These are phyloP conservation scores for Epichloe amarillans DNA, from an alignment of 2,329 filamentous ascomycete species.

Conservation along the genomic window DNA sequence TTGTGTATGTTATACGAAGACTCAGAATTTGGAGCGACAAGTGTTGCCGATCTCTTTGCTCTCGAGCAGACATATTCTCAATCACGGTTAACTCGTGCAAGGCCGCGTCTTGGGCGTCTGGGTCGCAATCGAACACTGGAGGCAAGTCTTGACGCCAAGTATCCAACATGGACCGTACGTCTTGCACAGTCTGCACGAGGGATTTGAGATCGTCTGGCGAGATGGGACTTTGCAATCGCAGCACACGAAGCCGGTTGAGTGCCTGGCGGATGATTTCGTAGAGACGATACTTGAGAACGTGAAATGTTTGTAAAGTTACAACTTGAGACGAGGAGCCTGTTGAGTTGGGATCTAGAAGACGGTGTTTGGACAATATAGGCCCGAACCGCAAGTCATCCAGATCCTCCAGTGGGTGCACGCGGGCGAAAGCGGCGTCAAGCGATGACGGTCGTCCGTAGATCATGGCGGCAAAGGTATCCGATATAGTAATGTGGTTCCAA, in stretches of 20 bases:
- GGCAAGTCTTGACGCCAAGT: slow-evolving; percentile 6
- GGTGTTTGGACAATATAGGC: background rate
- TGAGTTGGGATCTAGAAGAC: background rate
- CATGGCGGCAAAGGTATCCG: slow-evolving; percentile 17
- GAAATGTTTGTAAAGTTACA: slow-evolving; percentile 12
- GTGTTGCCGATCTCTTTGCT: background rate
- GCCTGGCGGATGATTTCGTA: slow-evolving; percentile 16
- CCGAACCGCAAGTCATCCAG: slow-evolving; percentile 12
- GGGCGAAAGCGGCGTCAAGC: slow-evolving; percentile 14
- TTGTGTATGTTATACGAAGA: background rate
- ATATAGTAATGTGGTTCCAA: slow-evolving; percentile 17
- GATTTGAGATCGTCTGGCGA: slow-evolving; percentile 8
- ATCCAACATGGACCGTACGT: slow-evolving; percentile 6
- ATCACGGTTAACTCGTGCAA: background rate
- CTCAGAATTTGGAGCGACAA: slow-evolving; percentile 1
- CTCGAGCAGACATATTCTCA: background rate
- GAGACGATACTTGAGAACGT: slow-evolving; percentile 14
- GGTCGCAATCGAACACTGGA: slow-evolving; percentile 2
- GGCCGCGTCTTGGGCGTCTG: background rate
- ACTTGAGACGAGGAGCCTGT: background rate
- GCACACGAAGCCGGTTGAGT: slow-evolving; percentile 13
- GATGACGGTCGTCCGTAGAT: slow-evolving; percentile 17
- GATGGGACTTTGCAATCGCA: slow-evolving; percentile 11
- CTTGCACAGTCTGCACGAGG: slow-evolving; percentile 8
- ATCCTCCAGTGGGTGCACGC: slow-evolving; percentile 12